Base-by-base conservation (phyloP, 1,284 basidiomycete species). In the Ustilago trichophora region DNA sequence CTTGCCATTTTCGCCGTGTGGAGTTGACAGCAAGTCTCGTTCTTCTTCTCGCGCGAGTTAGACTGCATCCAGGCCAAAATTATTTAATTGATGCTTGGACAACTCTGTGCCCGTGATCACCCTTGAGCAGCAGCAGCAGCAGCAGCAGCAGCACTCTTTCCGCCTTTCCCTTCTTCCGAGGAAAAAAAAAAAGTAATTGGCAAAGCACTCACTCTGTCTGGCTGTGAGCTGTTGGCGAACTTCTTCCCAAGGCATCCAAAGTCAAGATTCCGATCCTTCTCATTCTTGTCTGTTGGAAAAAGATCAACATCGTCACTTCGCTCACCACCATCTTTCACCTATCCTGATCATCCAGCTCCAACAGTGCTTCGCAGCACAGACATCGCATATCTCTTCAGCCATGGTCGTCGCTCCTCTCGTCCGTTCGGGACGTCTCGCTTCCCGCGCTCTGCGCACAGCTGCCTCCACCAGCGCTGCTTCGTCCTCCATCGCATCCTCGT, bases 331-430 rank as follows among this genome's bases (percentile, higher is more conserved):
- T 6, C 32, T 34, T 16, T 13, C 32, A 29, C 27, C 24, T 6
- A 21, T 31, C 32, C 9, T 35, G 21, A 29, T 29, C 13, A 7
- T 22, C 29, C 13, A 13, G 7, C 29, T 46, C 26, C 19, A 22
- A 22, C n/a, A n/a, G n/a, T n/a, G n/a, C n/a, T n/a, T n/a, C n/a
- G n/a, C n/a, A n/a, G n/a, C n/a, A n/a, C n/a, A n/a, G n/a, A n/a
- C n/a, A n/a, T n/a, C 44, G 12, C 44, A 16, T n/a, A 29, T 8
- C 7, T 29, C 27, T 29, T 7, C 31, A 36, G 40, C 12, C 38
- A 67, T 67, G 64, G 57, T 60, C 34, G 41, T 29, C 15, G 41
- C 52, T 33, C 56, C 62, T 34, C 47, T 60, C 19, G 49, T 49
- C 31, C 56, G 64, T 8, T 57, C 57, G 22, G 53, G 57, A 31